Evolutionary conservation across 495 filamentous ascomycete genomes (phyloP), one percentile per base, ranked within the genome.

Genomic region (Hypoxylon perforatum): DNA sequence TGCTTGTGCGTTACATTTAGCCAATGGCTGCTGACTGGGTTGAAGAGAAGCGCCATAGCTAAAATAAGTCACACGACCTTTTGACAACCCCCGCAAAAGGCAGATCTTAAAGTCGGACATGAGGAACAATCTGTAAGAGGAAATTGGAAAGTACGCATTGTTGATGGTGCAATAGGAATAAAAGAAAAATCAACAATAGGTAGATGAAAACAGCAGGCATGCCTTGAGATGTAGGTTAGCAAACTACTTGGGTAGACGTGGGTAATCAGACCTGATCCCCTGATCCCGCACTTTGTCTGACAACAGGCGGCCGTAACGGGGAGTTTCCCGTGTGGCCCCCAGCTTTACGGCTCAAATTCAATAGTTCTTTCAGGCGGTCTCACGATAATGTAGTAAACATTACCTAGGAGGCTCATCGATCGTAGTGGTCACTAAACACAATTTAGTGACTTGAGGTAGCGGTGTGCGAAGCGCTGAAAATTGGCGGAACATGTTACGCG

Each of bases 51-150:
- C 57, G 53, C 53, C 53, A 57, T 62, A 58, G 46, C 52, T 51
- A 15, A 59, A 58, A 47, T 23, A 70, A 62, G 62, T 70, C 63
- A 70, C 57, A 70, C 67, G 67, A 70, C 67, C 61, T 28, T 49
- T 45, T 1, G 22, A 52, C 12, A 17, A 21, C 54, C 67, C 67
- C 67, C 67, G 67, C 67, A 66, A 62, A 28, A 35, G 35, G 58
- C 19, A 70, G 67, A 70, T 70, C 67, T 66, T 18, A 41, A 65
- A 10, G 41, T 48, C 63, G 57, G 62, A 66, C 41, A 63, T 56
- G 62, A 67, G 67, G 63, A 66, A 56, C 8, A 57, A 41, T 7
- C 65, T 63, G 52, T 28, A 63, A 69, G 57, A 18, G 49, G 36
- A 49, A 64, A 49, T 53, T 44, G 30, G 53, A 39, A 42, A 25